phyloP scores from a whole-genome alignment of 2,329 filamentous ascomycete genomes.

The Fusarium sp. region DNA sequence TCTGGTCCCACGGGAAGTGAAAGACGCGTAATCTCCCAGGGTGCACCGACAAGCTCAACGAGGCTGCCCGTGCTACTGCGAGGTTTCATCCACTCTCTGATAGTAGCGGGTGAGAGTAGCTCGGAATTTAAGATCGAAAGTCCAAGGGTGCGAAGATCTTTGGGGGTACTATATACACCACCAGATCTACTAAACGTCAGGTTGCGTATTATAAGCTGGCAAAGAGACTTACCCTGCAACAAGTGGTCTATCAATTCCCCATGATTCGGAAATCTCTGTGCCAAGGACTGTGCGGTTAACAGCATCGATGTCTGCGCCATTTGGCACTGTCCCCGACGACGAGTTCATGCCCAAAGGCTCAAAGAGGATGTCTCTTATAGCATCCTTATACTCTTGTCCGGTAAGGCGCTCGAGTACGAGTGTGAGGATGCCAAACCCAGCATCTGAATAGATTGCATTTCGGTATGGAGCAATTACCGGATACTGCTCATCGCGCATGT shows the following conservation, averaged over 20 bases:
- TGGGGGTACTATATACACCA: constrained; percentile 22
- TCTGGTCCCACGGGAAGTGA: constrained; percentile 38
- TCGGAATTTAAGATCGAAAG: constrained; percentile 39
- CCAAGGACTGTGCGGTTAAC: constrained; percentile 11
- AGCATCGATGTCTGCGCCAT: constrained; percentile 19
- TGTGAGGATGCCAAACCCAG: constrained; percentile 29
- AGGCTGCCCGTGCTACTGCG: constrained; percentile 32
- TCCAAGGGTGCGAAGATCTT: constrained; percentile 29
- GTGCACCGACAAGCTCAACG: constrained; percentile 32
- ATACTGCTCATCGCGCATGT: constrained; percentile 25
- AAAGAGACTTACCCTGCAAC: constrained; percentile 35
- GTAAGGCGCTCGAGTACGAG: constrained; percentile 30
- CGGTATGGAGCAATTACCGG: constrained; percentile 20
- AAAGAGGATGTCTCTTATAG: constrained; percentile 10
- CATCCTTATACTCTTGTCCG: constrained; percentile 19
- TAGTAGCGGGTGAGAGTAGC: constrained; percentile 13
- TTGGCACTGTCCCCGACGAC: constrained; percentile 9
- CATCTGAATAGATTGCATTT: constrained; percentile 41
- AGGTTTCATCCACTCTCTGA: constrained; percentile 38
- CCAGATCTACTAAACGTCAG: constrained; percentile 17
- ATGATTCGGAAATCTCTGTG: not conserved
- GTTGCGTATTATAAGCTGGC: not conserved
- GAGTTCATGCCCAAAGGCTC: constrained; percentile 26
- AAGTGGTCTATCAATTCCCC: constrained; percentile 33
- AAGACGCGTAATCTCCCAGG: constrained; percentile 40